These are phyloP conservation scores for Telfairia occidentalis DNA, from an alignment of 331 rosid genomes.

Conservation along the genomic window DNA sequence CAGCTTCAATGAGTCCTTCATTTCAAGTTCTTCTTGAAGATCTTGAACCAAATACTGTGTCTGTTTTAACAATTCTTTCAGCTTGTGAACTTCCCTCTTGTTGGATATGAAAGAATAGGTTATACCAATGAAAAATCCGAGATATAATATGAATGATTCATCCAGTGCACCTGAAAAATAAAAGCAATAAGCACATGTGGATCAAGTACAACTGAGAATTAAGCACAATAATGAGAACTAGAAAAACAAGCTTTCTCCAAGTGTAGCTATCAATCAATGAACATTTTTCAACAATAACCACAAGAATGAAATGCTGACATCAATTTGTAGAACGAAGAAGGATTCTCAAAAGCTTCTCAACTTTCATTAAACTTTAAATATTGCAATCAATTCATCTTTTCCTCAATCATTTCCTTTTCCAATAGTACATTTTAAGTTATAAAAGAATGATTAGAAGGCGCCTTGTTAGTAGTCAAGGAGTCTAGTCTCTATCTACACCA, in stretches of 20 bases:
- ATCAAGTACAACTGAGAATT: too few relatives aligned
- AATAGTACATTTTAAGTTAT: background rate
- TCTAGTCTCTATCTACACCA: background rate
- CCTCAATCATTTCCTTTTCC: background rate
- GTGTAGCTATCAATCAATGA: too few relatives aligned
- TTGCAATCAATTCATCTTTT: background rate
- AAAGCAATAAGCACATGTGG: conserved; percentile 16
- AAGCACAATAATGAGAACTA: too few relatives aligned
- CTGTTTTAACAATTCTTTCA: conserved; percentile 58
- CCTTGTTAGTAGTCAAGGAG: background rate
- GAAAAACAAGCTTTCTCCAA: too few relatives aligned
- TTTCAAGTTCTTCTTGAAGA: conserved; percentile 79
- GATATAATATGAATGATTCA: conserved; percentile 36
- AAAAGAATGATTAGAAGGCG: background rate
- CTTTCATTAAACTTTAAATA: background rate
- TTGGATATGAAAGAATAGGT: conserved; percentile 36
- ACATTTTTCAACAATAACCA: background rate
- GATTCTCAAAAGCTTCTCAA: background rate
- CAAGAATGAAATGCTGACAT: background rate
- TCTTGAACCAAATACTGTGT: conserved; percentile 69
- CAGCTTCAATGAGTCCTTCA: conserved; percentile 75
- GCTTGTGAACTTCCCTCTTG: conserved; percentile 44
- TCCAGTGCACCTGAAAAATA: conserved; percentile 35
- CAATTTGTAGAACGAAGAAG: background rate
- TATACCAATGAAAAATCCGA: conserved; percentile 69